These are phyloP conservation scores for Solanum virginianum DNA, from an alignment of 257 asterid genomes.

Conservation along the genomic window DNA sequence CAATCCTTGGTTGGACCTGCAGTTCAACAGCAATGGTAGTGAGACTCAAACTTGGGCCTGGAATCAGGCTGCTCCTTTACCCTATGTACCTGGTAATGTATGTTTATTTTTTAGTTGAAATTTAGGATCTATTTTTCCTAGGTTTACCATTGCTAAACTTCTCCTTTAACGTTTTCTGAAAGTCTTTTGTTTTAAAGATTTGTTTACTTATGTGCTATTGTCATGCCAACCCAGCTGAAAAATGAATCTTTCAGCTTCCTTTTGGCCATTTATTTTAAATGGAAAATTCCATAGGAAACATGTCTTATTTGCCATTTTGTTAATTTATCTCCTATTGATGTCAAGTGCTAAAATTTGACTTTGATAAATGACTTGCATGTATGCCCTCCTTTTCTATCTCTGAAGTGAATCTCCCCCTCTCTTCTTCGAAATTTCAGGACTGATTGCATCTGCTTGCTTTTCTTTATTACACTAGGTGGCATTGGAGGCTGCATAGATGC, in stretches of 20 bases:
- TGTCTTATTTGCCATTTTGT: not conserved
- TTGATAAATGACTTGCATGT: not conserved
- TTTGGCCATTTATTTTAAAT: not conserved
- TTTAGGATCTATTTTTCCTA: not conserved
- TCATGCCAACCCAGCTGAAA: not conserved
- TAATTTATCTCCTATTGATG: not conserved
- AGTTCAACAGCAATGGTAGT: conserved; percentile 20
- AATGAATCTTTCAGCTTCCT: not conserved
- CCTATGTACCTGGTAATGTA: conserved; percentile 42
- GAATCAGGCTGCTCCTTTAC: conserved; percentile 35
- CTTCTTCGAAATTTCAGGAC: not conserved
- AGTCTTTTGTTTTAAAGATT: not conserved
- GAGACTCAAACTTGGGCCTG: not conserved
- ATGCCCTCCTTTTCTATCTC: not conserved
- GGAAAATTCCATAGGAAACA: not conserved
- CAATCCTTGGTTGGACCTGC: conserved; percentile 61
- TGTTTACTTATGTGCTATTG: not conserved
- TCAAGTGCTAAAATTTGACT: not conserved
- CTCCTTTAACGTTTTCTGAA: not conserved
- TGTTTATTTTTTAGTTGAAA: not conserved
- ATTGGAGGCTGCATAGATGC: conserved; percentile 31
- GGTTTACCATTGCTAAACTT: not conserved
- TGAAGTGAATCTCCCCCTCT: not conserved
- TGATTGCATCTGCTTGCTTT: not conserved
- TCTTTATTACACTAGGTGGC: conserved; percentile 7